These are phyloP conservation scores for Escallonia rubra DNA, from an alignment of 129 eudicot genomes.

Conservation along the genomic window DNA sequence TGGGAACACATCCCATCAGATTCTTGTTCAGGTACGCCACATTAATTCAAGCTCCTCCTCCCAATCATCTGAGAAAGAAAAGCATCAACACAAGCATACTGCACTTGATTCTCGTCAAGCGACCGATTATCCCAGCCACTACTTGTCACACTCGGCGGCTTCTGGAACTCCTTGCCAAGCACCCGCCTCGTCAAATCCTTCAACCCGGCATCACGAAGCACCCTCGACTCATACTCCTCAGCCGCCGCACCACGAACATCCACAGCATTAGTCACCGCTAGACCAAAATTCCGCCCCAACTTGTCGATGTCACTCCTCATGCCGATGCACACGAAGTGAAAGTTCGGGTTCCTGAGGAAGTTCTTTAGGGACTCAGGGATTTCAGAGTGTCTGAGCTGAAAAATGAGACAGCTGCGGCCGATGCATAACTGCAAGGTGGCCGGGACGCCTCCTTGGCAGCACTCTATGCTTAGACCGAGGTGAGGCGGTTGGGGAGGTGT, in stretches of 20 bases:
- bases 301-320: slow-evolving; percentile 18
- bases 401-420: slow-evolving; percentile 35
- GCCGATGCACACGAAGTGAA: slow-evolving; percentile 34
- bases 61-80: slow-evolving; percentile 57
- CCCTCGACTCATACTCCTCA: slow-evolving; percentile 8
- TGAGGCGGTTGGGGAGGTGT: too few species aligned
- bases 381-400: slow-evolving; percentile 21
- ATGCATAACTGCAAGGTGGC: slow-evolving; percentile 49
- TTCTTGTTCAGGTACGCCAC: too few species aligned
- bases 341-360: slow-evolving; percentile 9
- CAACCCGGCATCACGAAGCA: slow-evolving; percentile 34
- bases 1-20: too few species aligned
- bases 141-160: slow-evolving; percentile 41
- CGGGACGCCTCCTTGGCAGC: not conserved
- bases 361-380: slow-evolving; percentile 10
- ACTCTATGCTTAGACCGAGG: too few species aligned
- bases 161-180: slow-evolving; percentile 36
- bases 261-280: slow-evolving; percentile 6
- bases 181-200: slow-evolving; percentile 25
- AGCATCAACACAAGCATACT: slow-evolving; percentile 74
- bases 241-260: slow-evolving; percentile 43
- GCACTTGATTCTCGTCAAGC: slow-evolving; percentile 37
- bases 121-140: slow-evolving; percentile 53
- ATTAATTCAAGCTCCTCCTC: too few species aligned
- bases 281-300: slow-evolving; percentile 7